Percentiles rank a stretch among this genome's conserved stretches.
Conservation (phyloP, 305 asterid species). For the Solanum hybrid region DNA sequence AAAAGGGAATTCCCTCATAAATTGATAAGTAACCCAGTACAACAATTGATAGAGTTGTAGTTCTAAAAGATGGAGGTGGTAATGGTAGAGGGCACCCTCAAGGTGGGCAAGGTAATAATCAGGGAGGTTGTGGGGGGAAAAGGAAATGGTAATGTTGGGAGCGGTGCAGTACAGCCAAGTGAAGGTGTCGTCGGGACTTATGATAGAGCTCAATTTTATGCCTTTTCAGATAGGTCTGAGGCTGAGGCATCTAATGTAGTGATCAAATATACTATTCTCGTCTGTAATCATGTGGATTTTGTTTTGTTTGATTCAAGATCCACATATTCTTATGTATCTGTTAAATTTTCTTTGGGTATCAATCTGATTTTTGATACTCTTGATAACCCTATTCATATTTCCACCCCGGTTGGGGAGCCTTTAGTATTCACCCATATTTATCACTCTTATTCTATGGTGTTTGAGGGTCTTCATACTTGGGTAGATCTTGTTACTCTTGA, state of each 20-base stretch:
- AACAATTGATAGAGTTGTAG: too few species aligned
- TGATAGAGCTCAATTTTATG: background rate
- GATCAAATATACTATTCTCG: background rate
- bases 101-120: background rate
- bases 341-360: background rate
- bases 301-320: background rate
- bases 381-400: background rate
- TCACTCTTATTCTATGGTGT: background rate
- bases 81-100: background rate
- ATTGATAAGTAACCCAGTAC: background rate
- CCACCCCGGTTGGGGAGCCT: background rate
- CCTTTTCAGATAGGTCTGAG: background rate
- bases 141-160: background rate
- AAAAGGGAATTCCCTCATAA: background rate
- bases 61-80: background rate
- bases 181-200: background rate
- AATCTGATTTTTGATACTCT: background rate
- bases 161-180: rapidly evolving
- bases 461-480: background rate
- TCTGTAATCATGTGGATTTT: background rate
- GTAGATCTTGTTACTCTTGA: background rate
- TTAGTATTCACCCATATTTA: background rate
- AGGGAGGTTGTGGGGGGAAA: background rate
- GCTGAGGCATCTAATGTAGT: background rate
- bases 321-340: background rate